A percentile compares a stretch with the other conserved stretches of the same genome.
phyloP scores from a whole-genome alignment of 2,329 filamentous ascomycete species.

The Fusarium armeniacum region DNA sequence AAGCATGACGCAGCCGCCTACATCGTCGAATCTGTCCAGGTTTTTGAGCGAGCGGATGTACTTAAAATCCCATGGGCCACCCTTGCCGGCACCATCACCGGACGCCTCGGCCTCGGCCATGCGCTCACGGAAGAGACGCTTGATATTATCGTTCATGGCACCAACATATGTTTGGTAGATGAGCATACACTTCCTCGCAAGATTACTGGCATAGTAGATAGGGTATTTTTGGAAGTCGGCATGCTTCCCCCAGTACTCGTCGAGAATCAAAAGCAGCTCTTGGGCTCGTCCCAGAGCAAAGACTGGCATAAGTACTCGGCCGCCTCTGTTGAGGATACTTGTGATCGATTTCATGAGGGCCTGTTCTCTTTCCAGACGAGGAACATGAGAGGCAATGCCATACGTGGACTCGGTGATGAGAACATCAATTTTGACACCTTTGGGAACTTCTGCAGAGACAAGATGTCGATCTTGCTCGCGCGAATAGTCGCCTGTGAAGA shows the following conservation, averaged over 20 bases:
- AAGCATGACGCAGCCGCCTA: slow-evolving; percentile 96
- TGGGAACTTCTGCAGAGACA: slow-evolving; percentile 91
- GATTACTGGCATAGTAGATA: slow-evolving; percentile 97
- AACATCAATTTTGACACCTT: slow-evolving; percentile 91
- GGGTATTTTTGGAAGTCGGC: slow-evolving; percentile 89
- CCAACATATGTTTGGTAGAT: slow-evolving; percentile 99
- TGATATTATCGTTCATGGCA: slow-evolving; percentile 99
- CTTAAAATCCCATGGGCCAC: slow-evolving; percentile 96
- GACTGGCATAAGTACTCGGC: slow-evolving; percentile 92
- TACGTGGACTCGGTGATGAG: slow-evolving; percentile 98
- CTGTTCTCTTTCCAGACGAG: slow-evolving; percentile 89
- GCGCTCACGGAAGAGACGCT: slow-evolving; percentile 89
- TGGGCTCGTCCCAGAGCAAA: slow-evolving; percentile 95
- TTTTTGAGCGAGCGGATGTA: slow-evolving; percentile 93
- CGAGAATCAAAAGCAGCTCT: slow-evolving; percentile 91
- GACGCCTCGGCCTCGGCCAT: slow-evolving; percentile 91
- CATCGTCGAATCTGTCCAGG: slow-evolving; percentile 94
- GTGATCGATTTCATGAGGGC: slow-evolving; percentile 97
- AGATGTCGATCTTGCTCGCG: slow-evolving; percentile 95
- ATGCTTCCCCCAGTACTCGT: slow-evolving; percentile 97
- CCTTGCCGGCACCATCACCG: slow-evolving; percentile 80
- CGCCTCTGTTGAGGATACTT: slow-evolving; percentile 88
- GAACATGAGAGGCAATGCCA: slow-evolving; percentile 93
- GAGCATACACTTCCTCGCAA: slow-evolving; percentile 97
- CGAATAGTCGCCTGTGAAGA: slow-evolving; percentile 98